Base-by-base conservation (phyloP, 164 flowering plant species). In the Kalanchoe fedtschenkoi region DNA sequence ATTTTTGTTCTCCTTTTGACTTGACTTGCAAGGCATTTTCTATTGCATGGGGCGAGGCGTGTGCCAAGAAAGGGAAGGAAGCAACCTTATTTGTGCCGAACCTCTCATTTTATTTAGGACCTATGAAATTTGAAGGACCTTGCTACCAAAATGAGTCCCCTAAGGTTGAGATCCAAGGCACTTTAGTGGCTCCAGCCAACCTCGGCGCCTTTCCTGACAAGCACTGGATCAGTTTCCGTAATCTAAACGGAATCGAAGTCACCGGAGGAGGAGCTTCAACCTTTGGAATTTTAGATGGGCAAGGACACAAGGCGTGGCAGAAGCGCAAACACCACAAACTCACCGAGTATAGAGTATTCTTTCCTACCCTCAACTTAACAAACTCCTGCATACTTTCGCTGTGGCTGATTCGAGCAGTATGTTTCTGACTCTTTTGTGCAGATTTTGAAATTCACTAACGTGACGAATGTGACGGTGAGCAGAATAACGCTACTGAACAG, bases 231-330 rank as follows among this genome's bases (percentile, higher is more conserved):
- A 59, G 21, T 17, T 71, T 75, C 28, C 30, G 9, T 56, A 26
- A 58, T 29, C 28, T 75, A 63, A 26, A 53, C 0, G 66, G 64
- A 1, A 0, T 75, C 32, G 47, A 14, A 38, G n/a, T 71, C 33
- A 42, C 39, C 10, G 75, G 72, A 33, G 62, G 44, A 17, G n/a
- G n/a, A n/a, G n/a, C n/a, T n/a, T 35, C 34, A 22, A 30, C 5
- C 22, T 34, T 26, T 4, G 59, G 34, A 11, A 61, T 24, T 10
- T 15, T 72, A 4, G 72, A 72, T 34, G 75, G 32, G 28, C 63
- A 68, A 19, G 72, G 72, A 32, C 46, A 15, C 24, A 57, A 68
- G 33, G 64, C 75, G 43, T 72, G 72, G 72, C 44, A 34, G 62
- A 59, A 62, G 24, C 0, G 8, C 6, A 47, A 9, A 15, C 1